phyloP scores from a whole-genome alignment of 2,329 filamentous ascomycete genomes.

The Erysiphe pulchra region DNA sequence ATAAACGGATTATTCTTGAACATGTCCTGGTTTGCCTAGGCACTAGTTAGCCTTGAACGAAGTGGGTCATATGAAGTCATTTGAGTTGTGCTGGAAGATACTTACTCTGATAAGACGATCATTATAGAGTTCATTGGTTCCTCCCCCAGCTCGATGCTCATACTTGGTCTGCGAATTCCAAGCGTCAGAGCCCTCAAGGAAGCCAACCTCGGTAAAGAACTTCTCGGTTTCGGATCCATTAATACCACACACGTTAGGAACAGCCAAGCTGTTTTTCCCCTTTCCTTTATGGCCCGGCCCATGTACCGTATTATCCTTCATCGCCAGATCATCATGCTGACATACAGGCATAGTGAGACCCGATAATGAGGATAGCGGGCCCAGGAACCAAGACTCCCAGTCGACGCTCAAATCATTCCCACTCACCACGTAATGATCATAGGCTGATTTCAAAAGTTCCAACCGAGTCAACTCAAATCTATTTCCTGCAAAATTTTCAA shows the following conservation, averaged over 20 bases:
- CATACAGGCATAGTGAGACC: neutral
- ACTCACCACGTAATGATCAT: neutral
- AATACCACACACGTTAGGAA: neutral
- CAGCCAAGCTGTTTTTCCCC: neutral
- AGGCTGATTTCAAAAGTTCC: neutral
- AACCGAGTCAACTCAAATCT: neutral
- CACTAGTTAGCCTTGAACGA: too few species aligned
- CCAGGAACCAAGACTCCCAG: neutral
- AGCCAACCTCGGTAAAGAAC: neutral
- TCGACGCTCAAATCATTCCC: neutral
- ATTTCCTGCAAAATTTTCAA: neutral
- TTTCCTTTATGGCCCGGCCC: neutral
- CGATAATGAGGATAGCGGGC: neutral
- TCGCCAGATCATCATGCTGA: neutral
- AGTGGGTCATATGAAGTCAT: too few species aligned
- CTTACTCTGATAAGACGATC: neutral
- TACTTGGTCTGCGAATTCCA: neutral
- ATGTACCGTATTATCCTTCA: neutral
- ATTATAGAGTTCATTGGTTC: neutral
- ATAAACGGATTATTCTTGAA: neutral
- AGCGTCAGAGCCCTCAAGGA: neutral
- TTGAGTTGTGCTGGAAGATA: too few species aligned
- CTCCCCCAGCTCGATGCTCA: neutral
- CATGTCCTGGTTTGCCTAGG: neutral
- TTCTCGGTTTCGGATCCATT: neutral